Evolutionary conservation across 345 rosid genomes (phyloP), one percentile per base, ranked within the genome.

Genomic region (Gynandropsis gynandra): DNA sequence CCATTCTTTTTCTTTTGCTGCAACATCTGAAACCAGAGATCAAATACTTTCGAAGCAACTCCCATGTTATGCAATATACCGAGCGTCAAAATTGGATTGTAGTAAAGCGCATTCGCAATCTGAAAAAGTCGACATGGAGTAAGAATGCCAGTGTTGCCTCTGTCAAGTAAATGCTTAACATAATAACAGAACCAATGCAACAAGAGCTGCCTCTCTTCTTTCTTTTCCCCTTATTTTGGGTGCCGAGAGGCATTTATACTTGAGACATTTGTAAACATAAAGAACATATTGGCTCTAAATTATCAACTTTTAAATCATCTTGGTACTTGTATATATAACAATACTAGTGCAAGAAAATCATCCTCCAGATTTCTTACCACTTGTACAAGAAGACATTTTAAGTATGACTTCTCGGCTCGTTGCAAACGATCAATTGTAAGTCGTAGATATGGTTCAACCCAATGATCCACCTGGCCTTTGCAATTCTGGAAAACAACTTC

Each of bases 401-500:
- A 72, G 66, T 76, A 74, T 42, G 95, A 69, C 61, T 76, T 80
- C 63, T 83, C 85, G n/a, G 94, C 71, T 54, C 82, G 78, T 32
- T 74, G 83, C 65, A 93, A 75, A 50, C 95, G 76, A 58, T 85
- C 92, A 62, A 88, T 70, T 4, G 95, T 81, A 47, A 93, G 71
- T 64, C 85, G 80, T 48, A 93, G 66, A 72, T 83, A 93, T 68
- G 99, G 97, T 63, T 93, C 99, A 62, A 81, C 76, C 96, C 95
- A 93, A 3, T 76, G 97, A 76, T 93, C 99, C 70, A 93, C 97
- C 68, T 85, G 97, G 46, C 97, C 99, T 73, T 73, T 83, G 72
- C 97, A 85, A 64, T 93, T 88, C 76, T 93, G 99, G 61, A 93
- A 83, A 68, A 93, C 81, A 47, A 93, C 97, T 69, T 88, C 87